These are phyloP conservation scores for Barnettozyma botsteinii DNA, from an alignment of 805 yeast genomes.

Conservation along the genomic window DNA sequence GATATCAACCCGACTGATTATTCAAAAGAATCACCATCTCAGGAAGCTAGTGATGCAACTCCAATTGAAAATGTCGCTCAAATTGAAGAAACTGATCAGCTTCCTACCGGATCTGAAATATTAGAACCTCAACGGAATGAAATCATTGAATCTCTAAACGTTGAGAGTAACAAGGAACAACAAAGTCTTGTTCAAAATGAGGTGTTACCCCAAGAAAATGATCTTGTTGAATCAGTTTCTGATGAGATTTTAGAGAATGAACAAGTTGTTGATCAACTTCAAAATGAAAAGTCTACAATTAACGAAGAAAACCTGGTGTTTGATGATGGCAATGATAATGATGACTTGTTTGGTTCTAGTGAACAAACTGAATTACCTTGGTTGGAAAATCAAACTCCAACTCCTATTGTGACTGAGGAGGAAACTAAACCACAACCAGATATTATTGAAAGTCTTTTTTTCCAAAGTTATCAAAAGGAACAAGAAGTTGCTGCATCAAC, in stretches of 20 bases:
- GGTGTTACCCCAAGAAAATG: too few species aligned
- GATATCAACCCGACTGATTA: too few species aligned
- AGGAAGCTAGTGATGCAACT: too few species aligned
- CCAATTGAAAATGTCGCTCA: not conserved
- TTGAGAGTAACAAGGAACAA: too few species aligned
- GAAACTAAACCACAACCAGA: not conserved
- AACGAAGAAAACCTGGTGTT: too few species aligned
- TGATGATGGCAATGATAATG: not conserved
- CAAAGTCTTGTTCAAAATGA: too few species aligned
- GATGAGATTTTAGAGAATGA: not conserved
- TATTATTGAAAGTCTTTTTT: not conserved
- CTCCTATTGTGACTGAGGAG: not conserved
- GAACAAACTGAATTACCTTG: not conserved
- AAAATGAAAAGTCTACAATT: too few species aligned
- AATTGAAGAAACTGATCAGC: not conserved
- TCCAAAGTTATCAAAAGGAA: not conserved
- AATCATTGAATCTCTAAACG: too few species aligned
- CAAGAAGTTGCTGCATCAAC: not conserved
- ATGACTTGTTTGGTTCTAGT: constrained; percentile 5
- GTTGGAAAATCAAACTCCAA: constrained; percentile 1
- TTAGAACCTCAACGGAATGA: too few species aligned
- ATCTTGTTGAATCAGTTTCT: not conserved
- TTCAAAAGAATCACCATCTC: too few species aligned
- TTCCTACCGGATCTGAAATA: too few species aligned
- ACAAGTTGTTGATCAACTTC: not conserved